phyloP scores from a whole-genome alignment of 2,329 filamentous ascomycete species.

The Arthrobotrys sinensis region DNA sequence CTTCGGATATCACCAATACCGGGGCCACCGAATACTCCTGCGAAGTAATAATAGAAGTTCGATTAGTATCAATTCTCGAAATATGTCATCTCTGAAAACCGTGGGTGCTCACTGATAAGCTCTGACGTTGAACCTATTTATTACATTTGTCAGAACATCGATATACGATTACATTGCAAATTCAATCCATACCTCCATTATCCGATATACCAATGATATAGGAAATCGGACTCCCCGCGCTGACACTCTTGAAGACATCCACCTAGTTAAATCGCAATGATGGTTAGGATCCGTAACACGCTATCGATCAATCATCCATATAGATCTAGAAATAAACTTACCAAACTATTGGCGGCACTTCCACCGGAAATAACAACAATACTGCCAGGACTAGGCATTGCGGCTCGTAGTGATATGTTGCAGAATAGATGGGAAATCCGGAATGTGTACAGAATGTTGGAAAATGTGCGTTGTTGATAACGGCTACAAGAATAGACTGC shows the following conservation, averaged over 20 bases:
- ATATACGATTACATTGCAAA: background rate
- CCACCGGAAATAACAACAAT: constrained; percentile 57
- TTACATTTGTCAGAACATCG: constrained; percentile 3
- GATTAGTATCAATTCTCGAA: background rate
- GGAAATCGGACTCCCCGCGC: constrained; percentile 58
- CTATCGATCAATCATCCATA: background rate
- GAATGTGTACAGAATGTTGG: constrained; percentile 20
- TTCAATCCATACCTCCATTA: constrained; percentile 76
- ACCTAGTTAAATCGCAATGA: constrained; percentile 18
- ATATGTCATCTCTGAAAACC: background rate
- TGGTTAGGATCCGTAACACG: background rate
- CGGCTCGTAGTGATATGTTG: background rate
- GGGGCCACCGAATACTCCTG: constrained; percentile 93
- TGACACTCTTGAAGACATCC: constrained; percentile 58
- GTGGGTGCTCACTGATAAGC: constrained; percentile 62
- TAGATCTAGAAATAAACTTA: constrained; percentile 18
- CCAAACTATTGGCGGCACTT: constrained; percentile 58
- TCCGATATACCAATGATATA: constrained; percentile 97
- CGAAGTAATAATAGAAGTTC: constrained; percentile 70
- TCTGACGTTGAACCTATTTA: constrained; percentile 82
- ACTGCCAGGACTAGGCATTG: constrained; percentile 29
- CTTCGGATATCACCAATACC: constrained; percentile 85
- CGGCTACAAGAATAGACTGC: background rate
- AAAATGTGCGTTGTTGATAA: constrained; percentile 42
- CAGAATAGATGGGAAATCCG: background rate